Percentiles rank a stretch among this genome's conserved stretches.
phyloP scores from a whole-genome alignment of 2,329 filamentous ascomycete species.

The Penicillium crustosum region DNA sequence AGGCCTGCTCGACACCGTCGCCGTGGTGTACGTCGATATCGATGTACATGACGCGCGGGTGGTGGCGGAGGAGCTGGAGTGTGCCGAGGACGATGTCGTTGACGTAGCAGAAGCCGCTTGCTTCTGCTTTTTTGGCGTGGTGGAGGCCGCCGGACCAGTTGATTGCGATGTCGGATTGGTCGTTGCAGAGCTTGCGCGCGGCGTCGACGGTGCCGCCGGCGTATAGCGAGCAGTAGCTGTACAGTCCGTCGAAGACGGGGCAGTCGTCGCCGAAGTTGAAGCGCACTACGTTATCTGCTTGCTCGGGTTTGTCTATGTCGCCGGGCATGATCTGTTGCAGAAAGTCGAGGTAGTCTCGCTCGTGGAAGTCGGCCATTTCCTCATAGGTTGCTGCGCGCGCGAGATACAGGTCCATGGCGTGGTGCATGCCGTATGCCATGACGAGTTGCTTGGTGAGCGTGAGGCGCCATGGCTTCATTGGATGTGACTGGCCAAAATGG shows the following conservation, averaged over 20 bases:
- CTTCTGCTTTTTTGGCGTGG: constrained; percentile 91
- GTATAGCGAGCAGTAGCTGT: constrained; percentile 92
- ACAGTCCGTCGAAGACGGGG: constrained; percentile 92
- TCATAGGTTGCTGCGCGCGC: constrained; percentile 81
- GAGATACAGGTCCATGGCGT: constrained; percentile 93
- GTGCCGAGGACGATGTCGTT: constrained; percentile 97
- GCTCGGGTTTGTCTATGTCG: constrained; percentile 64
- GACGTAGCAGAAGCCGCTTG: constrained; percentile 96
- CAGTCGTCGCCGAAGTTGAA: constrained; percentile 95
- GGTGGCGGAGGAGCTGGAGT: constrained; percentile 77
- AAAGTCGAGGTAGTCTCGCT: constrained; percentile 86
- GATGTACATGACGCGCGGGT: constrained; percentile 88
- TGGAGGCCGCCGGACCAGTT: constrained; percentile 97
- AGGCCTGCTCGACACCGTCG: constrained; percentile 87
- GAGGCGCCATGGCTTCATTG: constrained; percentile 98
- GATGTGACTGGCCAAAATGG: constrained; percentile 94
- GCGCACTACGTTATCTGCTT: constrained; percentile 58
- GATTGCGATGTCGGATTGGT: constrained; percentile 91
- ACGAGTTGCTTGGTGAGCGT: constrained; percentile 94
- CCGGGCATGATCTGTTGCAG: constrained; percentile 70
- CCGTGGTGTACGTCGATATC: constrained; percentile 93
- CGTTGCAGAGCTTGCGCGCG: constrained; percentile 80
- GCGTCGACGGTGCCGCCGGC: constrained; percentile 88
- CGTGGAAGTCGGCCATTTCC: constrained; percentile 84
- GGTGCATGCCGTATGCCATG: constrained; percentile 90